Base-by-base conservation (phyloP, 2,329 filamentous ascomycete species). In the Pezicula neosporulosa region DNA sequence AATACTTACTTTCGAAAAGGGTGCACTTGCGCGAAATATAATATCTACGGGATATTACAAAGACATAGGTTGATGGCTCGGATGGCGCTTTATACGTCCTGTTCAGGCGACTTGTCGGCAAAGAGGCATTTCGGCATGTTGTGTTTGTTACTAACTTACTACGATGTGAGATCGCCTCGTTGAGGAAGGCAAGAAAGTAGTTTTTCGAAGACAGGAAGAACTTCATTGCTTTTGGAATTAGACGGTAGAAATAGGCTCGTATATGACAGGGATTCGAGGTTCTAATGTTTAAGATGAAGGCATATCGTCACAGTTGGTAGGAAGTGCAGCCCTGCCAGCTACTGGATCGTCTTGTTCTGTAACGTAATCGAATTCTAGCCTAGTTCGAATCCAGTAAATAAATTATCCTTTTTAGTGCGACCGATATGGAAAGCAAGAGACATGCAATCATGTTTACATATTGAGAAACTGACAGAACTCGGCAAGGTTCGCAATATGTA, bases 11-110 rank as follows among this genome's bases (percentile, higher is more conserved):
- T 6, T 37, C 45, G 4, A 52, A 55, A 15, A 19, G 60, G 8
- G 51, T 63, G 21, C 58, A 58, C 13, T 60, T 73, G 3, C 56
- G 52, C 4, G 75, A 74, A 1, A 70, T 77, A 45, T 68, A 77
- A 27, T 77, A 77, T 57, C 57, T 77, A 7, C 74, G 76, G 45
- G 65, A 66, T 1, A 77, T 78, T 54, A 67, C 65, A 0, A 69
- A 74, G 44, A 65, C 59, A n/a, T n/a, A 66, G 73, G 13, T 66
- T 77, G 60, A 63, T 4, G 68, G 72, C 45, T 69, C 69, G 21
- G 62, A 65, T 37, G 35, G 35, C 13, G 35, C 33, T 61, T 66
- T 15, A 65, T 68, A 39, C 1, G 55, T 67, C 21, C 73, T 77
- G 65, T 75, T 77, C 60, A 63, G 67, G 49, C 68, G 71, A 33